Evolutionary conservation across 2,329 filamentous ascomycete species (phyloP).

Genomic region (Hirsutella thompsonii): DNA sequence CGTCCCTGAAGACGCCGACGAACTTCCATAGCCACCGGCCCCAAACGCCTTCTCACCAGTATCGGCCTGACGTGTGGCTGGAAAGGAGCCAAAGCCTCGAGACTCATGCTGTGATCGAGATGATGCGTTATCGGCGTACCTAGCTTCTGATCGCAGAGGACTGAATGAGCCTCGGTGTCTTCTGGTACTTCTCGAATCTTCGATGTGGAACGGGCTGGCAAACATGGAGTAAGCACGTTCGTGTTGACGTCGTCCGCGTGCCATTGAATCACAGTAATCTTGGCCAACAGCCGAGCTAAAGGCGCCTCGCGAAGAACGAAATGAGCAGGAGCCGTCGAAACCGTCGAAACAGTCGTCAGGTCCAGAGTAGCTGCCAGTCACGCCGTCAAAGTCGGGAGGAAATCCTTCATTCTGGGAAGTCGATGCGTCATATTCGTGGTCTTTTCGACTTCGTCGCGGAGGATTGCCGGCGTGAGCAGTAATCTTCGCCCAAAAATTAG

Average conservation of each 20-base stretch:
- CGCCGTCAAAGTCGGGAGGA: not conserved
- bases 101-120: no score
- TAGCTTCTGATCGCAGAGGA: no score
- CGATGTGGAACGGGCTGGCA: slow-evolving; percentile 2
- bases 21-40: not conserved
- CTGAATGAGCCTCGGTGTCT: no score
- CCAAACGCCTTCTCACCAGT: not conserved
- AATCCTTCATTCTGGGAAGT: not conserved
- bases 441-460: not conserved
- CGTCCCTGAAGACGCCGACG: slow-evolving; percentile 11
- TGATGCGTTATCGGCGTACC: no score
- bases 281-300: slow-evolving; percentile 4
- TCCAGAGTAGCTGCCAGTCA: no score
- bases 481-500: not conserved
- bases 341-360: not conserved
- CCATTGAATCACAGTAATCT: not conserved
- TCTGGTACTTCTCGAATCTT: no score
- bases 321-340: not conserved
- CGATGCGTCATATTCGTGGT: not conserved
- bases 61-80: not conserved
- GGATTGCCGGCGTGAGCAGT: not conserved
- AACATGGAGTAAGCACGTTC: not conserved
- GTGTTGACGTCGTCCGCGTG: not conserved
- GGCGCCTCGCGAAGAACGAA: slow-evolving; percentile 3
- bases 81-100: no score